These are phyloP conservation scores for Gastroboletus turbinatus DNA, from an alignment of 1,284 basidiomycete species.

Conservation along the genomic window DNA sequence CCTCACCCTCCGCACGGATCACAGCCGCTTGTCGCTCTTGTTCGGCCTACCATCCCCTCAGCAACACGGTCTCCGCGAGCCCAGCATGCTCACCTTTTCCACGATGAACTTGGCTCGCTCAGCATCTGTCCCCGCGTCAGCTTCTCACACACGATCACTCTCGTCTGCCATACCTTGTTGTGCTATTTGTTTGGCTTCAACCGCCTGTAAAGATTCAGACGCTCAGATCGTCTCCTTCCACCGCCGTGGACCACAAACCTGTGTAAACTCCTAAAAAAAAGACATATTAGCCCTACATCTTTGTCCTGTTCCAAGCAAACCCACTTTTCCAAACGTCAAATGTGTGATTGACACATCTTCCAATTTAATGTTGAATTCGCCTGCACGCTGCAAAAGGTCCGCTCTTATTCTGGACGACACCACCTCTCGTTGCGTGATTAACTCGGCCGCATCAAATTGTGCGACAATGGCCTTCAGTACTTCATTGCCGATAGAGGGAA, in stretches of 20 bases:
- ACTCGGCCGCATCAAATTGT: conserved; percentile 97
- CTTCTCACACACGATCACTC: background rate
- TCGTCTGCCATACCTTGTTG: conserved; percentile 70
- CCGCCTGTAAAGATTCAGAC: conserved; percentile 55
- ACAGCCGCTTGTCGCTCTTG: conserved; percentile 99
- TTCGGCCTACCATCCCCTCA: conserved; percentile 67
- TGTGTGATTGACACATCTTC: conserved; percentile 98
- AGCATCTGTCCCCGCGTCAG: conserved; percentile 60
- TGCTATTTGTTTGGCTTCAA: conserved; percentile 97
- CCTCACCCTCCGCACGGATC: conserved; percentile 97
- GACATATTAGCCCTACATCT: background rate
- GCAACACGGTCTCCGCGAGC: conserved; percentile 5
- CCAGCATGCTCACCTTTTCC: conserved; percentile 69
- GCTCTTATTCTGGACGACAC: conserved; percentile 93
- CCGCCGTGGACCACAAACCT: conserved; percentile 38
- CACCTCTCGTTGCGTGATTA: conserved; percentile 88
- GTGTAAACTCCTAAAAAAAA: conserved; percentile 70
- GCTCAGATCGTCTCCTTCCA: conserved; percentile 8
- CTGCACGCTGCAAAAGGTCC: conserved; percentile 90
- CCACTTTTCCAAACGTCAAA: conserved; percentile 77
- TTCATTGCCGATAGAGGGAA: conserved; percentile 95
- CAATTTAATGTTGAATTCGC: conserved; percentile 94
- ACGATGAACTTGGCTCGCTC: conserved; percentile 99
- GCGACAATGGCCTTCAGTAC: conserved; percentile 98
- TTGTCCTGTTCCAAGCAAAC: conserved; percentile 15